Percentiles rank a stretch among this genome's conserved stretches.
Conservation (phyloP, 108 stramenopile genomes). For the Stephanodiscus triporus region DNA sequence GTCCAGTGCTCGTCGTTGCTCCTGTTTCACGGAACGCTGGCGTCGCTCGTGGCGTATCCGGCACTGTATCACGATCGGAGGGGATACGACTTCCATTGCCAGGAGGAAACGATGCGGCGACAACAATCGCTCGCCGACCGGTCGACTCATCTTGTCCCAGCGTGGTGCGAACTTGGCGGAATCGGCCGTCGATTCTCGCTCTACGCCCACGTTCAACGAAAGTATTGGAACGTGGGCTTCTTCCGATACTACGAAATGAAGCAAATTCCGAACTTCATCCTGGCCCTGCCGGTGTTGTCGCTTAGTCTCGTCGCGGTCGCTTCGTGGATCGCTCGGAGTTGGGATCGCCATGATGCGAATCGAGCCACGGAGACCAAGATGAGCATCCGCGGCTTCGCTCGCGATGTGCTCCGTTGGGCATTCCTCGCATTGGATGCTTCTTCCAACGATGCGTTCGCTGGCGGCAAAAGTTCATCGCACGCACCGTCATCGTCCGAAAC, state of each 20-base stretch:
- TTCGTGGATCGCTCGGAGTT: slow-evolving; percentile 66
- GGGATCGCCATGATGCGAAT: slow-evolving; percentile 28
- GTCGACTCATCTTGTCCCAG: slow-evolving; percentile 18
- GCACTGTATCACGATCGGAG: slow-evolving; percentile 62
- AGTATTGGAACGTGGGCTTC: slow-evolving; percentile 90
- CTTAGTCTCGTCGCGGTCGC: slow-evolving; percentile 50
- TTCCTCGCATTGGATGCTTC: slow-evolving; percentile 39
- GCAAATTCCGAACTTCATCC: slow-evolving; percentile 85
- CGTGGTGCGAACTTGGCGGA: slow-evolving; percentile 47
- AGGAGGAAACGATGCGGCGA: not conserved
- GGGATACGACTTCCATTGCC: slow-evolving; percentile 62
- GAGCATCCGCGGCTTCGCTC: not conserved
- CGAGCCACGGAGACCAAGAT: not conserved
- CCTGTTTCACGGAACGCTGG: slow-evolving; percentile 28
- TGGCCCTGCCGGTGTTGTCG: slow-evolving; percentile 70
- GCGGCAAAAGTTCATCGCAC: not conserved
- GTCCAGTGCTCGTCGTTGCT: slow-evolving; percentile 16
- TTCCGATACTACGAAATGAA: slow-evolving; percentile 78
- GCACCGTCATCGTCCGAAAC: not conserved
- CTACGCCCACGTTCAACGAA: slow-evolving; percentile 74
- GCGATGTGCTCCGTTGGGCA: slow-evolving; percentile 27
- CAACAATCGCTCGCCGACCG: not conserved
- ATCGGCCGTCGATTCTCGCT: slow-evolving; percentile 59
- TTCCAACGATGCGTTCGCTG: not conserved
- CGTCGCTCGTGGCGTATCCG: slow-evolving; percentile 47